phyloP scores from a whole-genome alignment of 306 rosid species.

The Inga laurina region DNA sequence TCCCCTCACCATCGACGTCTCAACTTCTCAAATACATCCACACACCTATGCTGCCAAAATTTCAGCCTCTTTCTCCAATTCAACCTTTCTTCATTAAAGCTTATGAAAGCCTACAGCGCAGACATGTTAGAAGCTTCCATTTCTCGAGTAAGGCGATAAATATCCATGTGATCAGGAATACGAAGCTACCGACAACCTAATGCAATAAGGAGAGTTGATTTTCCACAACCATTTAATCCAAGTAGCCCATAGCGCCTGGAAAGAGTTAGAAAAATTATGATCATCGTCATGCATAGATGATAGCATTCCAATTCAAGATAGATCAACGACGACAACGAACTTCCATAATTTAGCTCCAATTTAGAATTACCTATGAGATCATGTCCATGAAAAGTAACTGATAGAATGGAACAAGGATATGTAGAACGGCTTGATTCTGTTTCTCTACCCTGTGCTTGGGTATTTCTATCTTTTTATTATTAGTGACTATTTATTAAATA shows the following conservation, averaged over 20 bases:
- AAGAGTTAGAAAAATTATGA: constrained; percentile 27
- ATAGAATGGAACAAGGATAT: too few relatives aligned
- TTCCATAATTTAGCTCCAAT: constrained; percentile 95
- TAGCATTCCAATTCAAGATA: neutral
- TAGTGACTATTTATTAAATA: too few relatives aligned
- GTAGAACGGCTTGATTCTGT: too few relatives aligned
- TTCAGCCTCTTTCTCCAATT: constrained; percentile 97
- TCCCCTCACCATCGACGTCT: too few relatives aligned
- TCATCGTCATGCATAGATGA: constrained; percentile 2
- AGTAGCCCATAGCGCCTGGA: constrained; percentile 92
- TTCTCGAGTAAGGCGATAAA: constrained; percentile 73
- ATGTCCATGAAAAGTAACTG: too few relatives aligned
- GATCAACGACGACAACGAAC: constrained; percentile 38
- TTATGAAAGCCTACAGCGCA: too few relatives aligned
- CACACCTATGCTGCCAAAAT: constrained; percentile 69
- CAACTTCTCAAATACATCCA: constrained; percentile 31
- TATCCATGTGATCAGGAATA: constrained; percentile 98
- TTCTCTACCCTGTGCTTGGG: too few relatives aligned
- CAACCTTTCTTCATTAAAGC: too few relatives aligned
- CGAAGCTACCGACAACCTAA: constrained; percentile 90
- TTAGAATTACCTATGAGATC: constrained; percentile 88
- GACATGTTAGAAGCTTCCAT: too few relatives aligned
- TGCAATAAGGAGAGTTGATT: constrained; percentile 87
- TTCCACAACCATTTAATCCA: constrained; percentile 97
- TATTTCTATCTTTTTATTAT: too few relatives aligned